Conservation (phyloP, 805 yeast species). For the Blastobotrys attinorum region DNA sequence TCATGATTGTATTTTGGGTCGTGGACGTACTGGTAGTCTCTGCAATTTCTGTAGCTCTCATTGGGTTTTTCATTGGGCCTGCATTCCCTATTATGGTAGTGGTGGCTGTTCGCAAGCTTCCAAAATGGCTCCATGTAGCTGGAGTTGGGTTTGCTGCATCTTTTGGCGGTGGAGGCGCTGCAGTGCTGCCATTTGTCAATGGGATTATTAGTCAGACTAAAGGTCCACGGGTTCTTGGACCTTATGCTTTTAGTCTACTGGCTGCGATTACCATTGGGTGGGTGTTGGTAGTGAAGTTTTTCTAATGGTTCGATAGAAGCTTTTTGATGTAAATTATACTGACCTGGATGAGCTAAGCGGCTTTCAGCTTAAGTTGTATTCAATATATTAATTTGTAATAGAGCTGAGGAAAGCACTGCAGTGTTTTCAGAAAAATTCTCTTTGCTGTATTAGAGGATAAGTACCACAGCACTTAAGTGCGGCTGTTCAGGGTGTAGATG, state of each 20-base stretch:
- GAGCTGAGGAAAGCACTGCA: too few species aligned
- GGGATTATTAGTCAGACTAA: constrained; percentile 39
- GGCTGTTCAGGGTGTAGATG: too few species aligned
- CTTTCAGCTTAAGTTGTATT: too few species aligned
- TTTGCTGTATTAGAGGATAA: too few species aligned
- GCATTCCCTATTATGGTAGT: constrained; percentile 66
- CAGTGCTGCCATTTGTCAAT: constrained; percentile 56
- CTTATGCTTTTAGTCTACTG: constrained; percentile 19
- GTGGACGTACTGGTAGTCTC: constrained; percentile 38
- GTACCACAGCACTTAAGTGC: too few species aligned
- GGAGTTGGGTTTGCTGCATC: constrained; percentile 75
- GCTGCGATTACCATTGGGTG: constrained; percentile 20
- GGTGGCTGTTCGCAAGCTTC: constrained; percentile 54
- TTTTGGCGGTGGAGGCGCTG: constrained; percentile 79
- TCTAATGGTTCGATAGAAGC: too few species aligned
- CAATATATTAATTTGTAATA: too few species aligned
- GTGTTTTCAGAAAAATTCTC: too few species aligned
- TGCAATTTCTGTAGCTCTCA: constrained; percentile 38
- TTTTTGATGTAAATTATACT: too few species aligned
- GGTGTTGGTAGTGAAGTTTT: constrained; percentile 14
- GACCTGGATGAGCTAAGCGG: too few species aligned
- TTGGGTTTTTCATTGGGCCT: constrained; percentile 63
- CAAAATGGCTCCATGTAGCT: constrained; percentile 48
- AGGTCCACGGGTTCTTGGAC: constrained; percentile 22
- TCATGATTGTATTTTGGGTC: constrained; percentile 42